Evolutionary conservation across 192 early-diverging fungal species (phyloP).

Genomic region (Backusella sp.): DNA sequence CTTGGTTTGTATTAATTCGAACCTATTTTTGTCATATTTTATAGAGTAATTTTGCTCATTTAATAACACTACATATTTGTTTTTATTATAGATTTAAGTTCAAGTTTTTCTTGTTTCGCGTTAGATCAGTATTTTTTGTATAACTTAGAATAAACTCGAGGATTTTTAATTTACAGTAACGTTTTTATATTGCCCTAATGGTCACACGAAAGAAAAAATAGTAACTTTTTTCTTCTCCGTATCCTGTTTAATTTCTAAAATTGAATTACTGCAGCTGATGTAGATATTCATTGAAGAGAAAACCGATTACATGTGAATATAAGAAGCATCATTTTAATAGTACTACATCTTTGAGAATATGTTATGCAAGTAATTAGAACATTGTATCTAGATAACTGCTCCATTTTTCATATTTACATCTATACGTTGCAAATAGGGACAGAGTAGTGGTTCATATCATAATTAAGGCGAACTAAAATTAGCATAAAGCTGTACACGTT

Average conservation of each 20-base stretch:
- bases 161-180: neutral
- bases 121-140: neutral
- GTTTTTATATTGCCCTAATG: neutral
- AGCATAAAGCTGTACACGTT: conserved; percentile 3
- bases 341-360: neutral
- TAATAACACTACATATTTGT: neutral
- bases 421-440: neutral
- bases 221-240: neutral
- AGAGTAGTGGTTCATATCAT: neutral
- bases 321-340: neutral
- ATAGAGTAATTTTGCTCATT: neutral
- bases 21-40: neutral
- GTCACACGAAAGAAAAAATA: neutral
- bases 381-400: neutral
- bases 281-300: neutral
- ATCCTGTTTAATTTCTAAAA: conserved; percentile 7
- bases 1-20: neutral
- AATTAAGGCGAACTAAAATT: neutral
- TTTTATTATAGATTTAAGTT: neutral
- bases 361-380: neutral
- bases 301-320: neutral
- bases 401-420: neutral
- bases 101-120: neutral
- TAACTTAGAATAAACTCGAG: neutral
- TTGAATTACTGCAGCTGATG: conserved; percentile 1